phyloP scores from a whole-genome alignment of 805 yeast species.

The Sugiyamaella floridensis region DNA sequence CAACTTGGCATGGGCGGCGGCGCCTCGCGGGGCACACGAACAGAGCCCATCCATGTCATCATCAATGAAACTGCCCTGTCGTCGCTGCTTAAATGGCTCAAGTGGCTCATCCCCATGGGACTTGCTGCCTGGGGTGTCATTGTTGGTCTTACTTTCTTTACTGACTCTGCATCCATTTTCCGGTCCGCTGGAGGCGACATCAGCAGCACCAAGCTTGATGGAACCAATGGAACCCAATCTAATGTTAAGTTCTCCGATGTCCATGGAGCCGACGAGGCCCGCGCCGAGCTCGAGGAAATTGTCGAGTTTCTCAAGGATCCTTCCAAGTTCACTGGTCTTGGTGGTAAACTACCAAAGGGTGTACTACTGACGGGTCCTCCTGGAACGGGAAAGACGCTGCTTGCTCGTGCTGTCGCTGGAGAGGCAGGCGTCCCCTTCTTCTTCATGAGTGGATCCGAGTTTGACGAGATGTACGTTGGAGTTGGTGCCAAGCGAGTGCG shows the following conservation, averaged over 20 bases:
- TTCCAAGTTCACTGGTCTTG: slow-evolving; percentile 88
- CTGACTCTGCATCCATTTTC: slow-evolving; percentile 77
- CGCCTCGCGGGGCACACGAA: slow-evolving; percentile 25
- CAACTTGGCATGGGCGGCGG: background rate
- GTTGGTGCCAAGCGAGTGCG: slow-evolving; percentile 98
- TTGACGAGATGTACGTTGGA: slow-evolving; percentile 96
- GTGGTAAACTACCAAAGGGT: slow-evolving; percentile 97
- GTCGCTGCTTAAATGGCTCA: slow-evolving; percentile 76
- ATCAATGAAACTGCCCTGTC: slow-evolving; percentile 80
- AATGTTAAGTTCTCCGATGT: slow-evolving; percentile 89
- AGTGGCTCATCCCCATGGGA: slow-evolving; percentile 80
- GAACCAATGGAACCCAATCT: slow-evolving; percentile 78
- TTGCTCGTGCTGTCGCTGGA: slow-evolving; percentile 98
- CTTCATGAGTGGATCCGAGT: slow-evolving; percentile 97
- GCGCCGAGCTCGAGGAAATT: slow-evolving; percentile 93
- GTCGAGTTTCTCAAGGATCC: slow-evolving; percentile 98
- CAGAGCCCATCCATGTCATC: slow-evolving; percentile 90
- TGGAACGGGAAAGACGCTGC: slow-evolving; percentile 95
- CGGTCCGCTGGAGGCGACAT: slow-evolving; percentile 38
- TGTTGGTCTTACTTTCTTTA: slow-evolving; percentile 66
- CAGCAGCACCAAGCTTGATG: slow-evolving; percentile 55
- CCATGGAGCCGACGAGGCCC: slow-evolving; percentile 97
- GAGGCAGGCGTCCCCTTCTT: slow-evolving; percentile 98
- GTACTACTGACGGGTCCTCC: slow-evolving; percentile 96
- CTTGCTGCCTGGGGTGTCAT: slow-evolving; percentile 74